These are phyloP conservation scores for Exophiala lecanii-corni DNA, from an alignment of 2,329 filamentous ascomycete species.

Conservation along the genomic window DNA sequence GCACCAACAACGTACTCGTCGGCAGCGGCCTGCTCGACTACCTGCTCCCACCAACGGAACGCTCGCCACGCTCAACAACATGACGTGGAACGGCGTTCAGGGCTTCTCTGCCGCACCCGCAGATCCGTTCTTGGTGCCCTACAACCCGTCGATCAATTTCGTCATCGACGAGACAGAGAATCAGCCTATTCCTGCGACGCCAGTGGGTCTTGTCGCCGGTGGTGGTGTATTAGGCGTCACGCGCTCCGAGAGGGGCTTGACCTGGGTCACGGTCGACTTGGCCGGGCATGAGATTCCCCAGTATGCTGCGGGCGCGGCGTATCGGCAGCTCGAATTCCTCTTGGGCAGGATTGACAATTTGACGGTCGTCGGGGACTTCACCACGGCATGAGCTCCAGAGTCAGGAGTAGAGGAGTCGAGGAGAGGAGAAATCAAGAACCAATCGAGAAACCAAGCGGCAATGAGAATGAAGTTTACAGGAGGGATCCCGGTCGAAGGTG, in stretches of 20 bases:
- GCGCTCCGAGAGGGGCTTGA: slow-evolving; percentile 42
- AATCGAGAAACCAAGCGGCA: too few relatives aligned
- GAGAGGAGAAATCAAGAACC: too few relatives aligned
- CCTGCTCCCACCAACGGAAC: slow-evolving; percentile 50
- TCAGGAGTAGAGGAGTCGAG: too few relatives aligned
- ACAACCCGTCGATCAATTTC: slow-evolving; percentile 39
- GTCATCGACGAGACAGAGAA: slow-evolving; percentile 23
- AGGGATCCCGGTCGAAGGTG: too few relatives aligned
- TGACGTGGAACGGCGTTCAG: slow-evolving; percentile 49
- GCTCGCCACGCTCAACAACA: slow-evolving; percentile 49
- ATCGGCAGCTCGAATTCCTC: slow-evolving; percentile 69
- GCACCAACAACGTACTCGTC: slow-evolving; percentile 49
- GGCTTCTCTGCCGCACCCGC: slow-evolving; percentile 43
- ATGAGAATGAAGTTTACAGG: too few relatives aligned
- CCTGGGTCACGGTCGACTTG: slow-evolving; percentile 31
- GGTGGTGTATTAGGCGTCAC: slow-evolving; percentile 40
- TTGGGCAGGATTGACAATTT: slow-evolving; percentile 53
- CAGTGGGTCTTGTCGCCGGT: slow-evolving; percentile 34
- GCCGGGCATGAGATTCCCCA: slow-evolving; percentile 48
- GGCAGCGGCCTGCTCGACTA: slow-evolving; percentile 47
- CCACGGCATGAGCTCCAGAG: too few relatives aligned
- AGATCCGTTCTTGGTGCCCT: slow-evolving; percentile 39
- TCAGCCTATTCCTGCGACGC: slow-evolving; percentile 28
- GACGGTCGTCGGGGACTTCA: slow-evolving; percentile 15
- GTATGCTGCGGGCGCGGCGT: slow-evolving; percentile 64